A percentile compares a stretch with the other conserved stretches of the same genome.
Conservation (phyloP, 2,329 filamentous ascomycete species). For the Huntiella abstrusa region DNA sequence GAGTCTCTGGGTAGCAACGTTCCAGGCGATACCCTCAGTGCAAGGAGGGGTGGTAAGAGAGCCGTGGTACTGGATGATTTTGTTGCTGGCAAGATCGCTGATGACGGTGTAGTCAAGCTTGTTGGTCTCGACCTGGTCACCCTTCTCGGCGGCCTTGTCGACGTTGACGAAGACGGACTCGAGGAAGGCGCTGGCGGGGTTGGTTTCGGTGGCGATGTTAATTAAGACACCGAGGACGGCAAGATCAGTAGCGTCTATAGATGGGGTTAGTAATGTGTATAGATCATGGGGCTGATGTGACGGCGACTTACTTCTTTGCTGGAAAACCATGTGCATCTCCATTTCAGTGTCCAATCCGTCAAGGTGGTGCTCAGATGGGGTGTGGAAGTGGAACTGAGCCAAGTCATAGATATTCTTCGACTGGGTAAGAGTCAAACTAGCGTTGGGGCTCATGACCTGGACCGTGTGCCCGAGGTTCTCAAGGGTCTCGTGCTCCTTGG, state of each 20-base stretch:
- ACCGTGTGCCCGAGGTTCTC: conserved; percentile 34
- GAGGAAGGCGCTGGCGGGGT: conserved; percentile 15
- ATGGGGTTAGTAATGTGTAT: not conserved
- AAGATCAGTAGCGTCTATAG: conserved; percentile 11
- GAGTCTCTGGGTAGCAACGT: conserved; percentile 29
- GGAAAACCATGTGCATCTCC: conserved; percentile 25
- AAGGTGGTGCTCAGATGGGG: conserved; percentile 38
- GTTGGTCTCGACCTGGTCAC: conserved; percentile 15
- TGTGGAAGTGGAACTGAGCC: conserved; percentile 41
- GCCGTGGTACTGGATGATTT: conserved; percentile 26
- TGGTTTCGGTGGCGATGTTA: conserved; percentile 15
- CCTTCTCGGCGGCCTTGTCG: conserved; percentile 17
- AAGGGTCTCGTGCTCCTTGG: conserved; percentile 22
- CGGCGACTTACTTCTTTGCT: conserved; percentile 14
- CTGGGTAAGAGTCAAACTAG: conserved; percentile 17
- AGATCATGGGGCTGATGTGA: not conserved
- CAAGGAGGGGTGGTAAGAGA: conserved; percentile 46
- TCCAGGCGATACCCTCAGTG: conserved; percentile 34
- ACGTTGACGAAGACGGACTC: conserved; percentile 22
- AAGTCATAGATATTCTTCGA: conserved; percentile 15
- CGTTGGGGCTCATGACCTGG: conserved; percentile 19
- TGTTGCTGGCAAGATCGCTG: conserved; percentile 18
- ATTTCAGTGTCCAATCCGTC: conserved; percentile 22
- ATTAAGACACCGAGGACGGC: conserved; percentile 23
- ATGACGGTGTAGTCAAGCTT: conserved; percentile 26